Evolutionary conservation across 176 grass and related monocot species (phyloP).

Genomic region (Eleusine coracana): DNA sequence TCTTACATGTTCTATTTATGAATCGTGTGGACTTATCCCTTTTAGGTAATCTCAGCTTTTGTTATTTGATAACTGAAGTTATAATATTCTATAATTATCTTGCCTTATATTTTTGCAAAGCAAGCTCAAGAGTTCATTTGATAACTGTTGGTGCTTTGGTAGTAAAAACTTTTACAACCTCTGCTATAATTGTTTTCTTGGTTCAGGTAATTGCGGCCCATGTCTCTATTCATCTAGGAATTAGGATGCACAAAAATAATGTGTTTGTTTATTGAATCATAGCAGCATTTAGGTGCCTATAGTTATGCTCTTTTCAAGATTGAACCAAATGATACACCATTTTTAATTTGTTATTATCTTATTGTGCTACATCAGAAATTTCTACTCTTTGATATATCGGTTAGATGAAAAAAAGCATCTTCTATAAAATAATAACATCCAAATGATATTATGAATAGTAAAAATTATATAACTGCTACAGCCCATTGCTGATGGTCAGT

Average conservation of each 20-base stretch:
- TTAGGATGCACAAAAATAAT: background rate
- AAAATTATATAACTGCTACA: background rate
- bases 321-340: background rate
- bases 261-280: slow-evolving; percentile 7
- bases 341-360: slow-evolving; percentile 6
- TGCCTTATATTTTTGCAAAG: no score
- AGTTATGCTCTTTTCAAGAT: slow-evolving; percentile 8
- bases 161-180: no score
- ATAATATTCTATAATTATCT: no score
- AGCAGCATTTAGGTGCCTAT: slow-evolving; percentile 14
- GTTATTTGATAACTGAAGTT: no score
- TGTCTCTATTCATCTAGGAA: background rate
- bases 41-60: slow-evolving; percentile 39
- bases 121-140: no score
- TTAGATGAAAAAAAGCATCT: background rate
- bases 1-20: slow-evolving; percentile 63
- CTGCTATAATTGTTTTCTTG: no score
- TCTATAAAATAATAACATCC: background rate
- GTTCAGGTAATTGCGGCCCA: no score
- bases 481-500: no score
- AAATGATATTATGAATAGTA: background rate
- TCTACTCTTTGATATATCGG: no score
- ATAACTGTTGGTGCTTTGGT: no score
- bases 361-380: no score
- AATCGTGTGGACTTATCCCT: slow-evolving; percentile 95